Conservation (phyloP, 768 basidiomycete genomes). For the Mrakia frigida region DNA sequence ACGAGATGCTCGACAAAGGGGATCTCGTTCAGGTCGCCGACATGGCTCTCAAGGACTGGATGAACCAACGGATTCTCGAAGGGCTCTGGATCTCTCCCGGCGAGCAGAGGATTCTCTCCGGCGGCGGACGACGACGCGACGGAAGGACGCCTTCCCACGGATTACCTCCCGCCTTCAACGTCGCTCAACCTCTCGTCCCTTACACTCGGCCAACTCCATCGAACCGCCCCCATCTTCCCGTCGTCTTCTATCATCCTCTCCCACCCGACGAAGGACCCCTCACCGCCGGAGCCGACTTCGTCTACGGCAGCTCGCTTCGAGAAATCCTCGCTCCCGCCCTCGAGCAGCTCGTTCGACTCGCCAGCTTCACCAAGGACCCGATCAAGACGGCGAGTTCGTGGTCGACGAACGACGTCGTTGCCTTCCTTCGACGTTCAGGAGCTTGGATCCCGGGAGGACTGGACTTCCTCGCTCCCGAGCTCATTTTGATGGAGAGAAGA, state of each 20-base stretch:
- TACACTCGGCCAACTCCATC: neutral
- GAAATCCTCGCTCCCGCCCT: conserved; percentile 7
- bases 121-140: neutral
- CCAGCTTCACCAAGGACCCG: conserved; percentile 2
- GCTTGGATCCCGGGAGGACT: conserved; percentile 13
- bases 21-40: conserved; percentile 14
- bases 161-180: neutral
- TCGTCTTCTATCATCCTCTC: neutral
- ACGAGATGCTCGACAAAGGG: neutral
- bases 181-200: neutral
- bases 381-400: neutral
- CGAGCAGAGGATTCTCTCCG: neutral
- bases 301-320: neutral
- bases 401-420: neutral
- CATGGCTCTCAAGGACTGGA: conserved; percentile 19
- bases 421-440: neutral
- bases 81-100: conserved; percentile 20
- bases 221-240: neutral
- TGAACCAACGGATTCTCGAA: conserved; percentile 17
- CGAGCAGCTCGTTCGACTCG: conserved; percentile 14
- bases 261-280: neutral
- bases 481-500: neutral
- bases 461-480: neutral
- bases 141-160: too few species aligned
- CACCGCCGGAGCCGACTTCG: neutral